Conservation (phyloP, 441 rosid genomes). For the Gossypium davidsonii region DNA sequence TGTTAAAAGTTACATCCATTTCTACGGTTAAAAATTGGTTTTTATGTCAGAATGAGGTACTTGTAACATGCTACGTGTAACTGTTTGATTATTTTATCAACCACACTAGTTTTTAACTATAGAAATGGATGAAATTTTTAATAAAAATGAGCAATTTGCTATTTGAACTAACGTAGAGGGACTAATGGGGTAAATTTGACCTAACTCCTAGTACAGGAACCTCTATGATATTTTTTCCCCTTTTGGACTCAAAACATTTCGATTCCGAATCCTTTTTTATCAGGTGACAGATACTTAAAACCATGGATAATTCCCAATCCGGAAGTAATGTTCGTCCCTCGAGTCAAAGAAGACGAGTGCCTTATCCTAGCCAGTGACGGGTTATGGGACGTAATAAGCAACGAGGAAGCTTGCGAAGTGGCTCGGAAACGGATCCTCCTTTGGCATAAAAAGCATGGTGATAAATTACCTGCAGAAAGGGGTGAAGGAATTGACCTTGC, state of each 20-base stretch:
- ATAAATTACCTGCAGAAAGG: conserved; percentile 20
- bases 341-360: conserved; percentile 59
- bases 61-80: too few relatives aligned
- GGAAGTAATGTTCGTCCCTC: conserved; percentile 44
- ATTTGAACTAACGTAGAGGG: too few relatives aligned
- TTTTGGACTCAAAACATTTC: neutral
- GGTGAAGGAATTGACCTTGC: conserved; percentile 48
- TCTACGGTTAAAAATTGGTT: too few relatives aligned
- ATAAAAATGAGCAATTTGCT: too few relatives aligned
- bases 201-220: too few relatives aligned
- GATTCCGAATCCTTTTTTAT: neutral
- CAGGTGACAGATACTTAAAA: conserved; percentile 64
- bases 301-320: conserved; percentile 69
- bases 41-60: too few relatives aligned
- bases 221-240: too few relatives aligned
- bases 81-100: too few relatives aligned
- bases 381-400: conserved; percentile 58
- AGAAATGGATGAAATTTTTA: too few relatives aligned
- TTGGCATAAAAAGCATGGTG: conserved; percentile 59
- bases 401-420: conserved; percentile 58
- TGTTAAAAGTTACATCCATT: too few relatives aligned
- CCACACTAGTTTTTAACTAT: too few relatives aligned
- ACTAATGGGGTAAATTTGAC: too few relatives aligned
- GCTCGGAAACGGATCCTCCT: conserved; percentile 55
- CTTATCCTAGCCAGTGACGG: conserved; percentile 63